Evolutionary conservation across 495 filamentous ascomycete genomes (phyloP).

Genomic region (Rostrohypoxylon terebratum): DNA sequence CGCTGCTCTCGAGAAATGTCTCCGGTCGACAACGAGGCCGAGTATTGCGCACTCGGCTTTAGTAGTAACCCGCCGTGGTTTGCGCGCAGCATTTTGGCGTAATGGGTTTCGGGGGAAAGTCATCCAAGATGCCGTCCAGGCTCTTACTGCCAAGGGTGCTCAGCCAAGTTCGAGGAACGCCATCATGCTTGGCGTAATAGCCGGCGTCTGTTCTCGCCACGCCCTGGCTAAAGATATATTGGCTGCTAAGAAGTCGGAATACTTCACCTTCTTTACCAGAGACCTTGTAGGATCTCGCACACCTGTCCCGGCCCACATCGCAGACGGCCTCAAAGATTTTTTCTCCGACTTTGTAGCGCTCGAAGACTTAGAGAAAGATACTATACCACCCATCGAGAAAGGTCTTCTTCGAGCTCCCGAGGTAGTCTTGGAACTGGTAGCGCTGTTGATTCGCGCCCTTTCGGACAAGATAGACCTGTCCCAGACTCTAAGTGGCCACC

Average conservation of each 20-base stretch:
- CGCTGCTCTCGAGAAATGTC: conserved; percentile 78
- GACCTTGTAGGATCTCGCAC: conserved; percentile 86
- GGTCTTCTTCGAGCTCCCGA: conserved; percentile 89
- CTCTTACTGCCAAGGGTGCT: conserved; percentile 73
- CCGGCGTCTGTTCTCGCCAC: conserved; percentile 83
- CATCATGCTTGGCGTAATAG: conserved; percentile 82
- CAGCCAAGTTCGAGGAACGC: conserved; percentile 74
- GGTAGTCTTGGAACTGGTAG: conserved; percentile 82
- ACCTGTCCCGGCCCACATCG: conserved; percentile 76
- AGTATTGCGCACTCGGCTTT: conserved; percentile 74
- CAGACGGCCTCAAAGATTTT: conserved; percentile 81
- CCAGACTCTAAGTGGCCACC: conserved; percentile 70
- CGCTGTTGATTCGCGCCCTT: conserved; percentile 74
- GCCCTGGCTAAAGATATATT: conserved; percentile 67
- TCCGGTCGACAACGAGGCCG: conserved; percentile 68
- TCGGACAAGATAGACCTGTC: conserved; percentile 80
- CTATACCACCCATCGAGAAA: conserved; percentile 87
- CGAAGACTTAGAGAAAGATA: conserved; percentile 78
- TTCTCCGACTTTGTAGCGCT: conserved; percentile 78
- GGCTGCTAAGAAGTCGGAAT: conserved; percentile 71
- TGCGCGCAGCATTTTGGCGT: conserved; percentile 74
- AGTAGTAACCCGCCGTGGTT: conserved; percentile 75
- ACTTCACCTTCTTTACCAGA: conserved; percentile 82
- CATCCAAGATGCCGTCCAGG: conserved; percentile 71
- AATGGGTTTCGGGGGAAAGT: conserved; percentile 66